Evolutionary conservation across 805 yeast species (phyloP).

Genomic region (Cyberlindnera petersonii): DNA sequence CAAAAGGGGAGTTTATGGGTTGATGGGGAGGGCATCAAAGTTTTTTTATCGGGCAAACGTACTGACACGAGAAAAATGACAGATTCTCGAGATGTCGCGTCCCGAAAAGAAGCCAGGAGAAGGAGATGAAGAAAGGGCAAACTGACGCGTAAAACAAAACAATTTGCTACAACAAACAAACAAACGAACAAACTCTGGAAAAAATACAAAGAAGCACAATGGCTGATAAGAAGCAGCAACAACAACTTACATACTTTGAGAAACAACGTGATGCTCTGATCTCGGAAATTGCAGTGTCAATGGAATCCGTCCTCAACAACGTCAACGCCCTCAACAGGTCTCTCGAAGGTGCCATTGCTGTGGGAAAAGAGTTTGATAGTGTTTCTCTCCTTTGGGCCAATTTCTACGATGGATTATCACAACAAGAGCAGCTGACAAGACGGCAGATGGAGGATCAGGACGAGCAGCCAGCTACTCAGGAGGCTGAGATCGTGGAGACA

Average conservation of each 20-base stretch:
- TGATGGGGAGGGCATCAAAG: no score
- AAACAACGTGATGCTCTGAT: slow-evolving; percentile 55
- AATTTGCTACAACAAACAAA: no score
- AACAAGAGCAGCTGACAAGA: slow-evolving; percentile 24
- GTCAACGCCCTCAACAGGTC: slow-evolving; percentile 64
- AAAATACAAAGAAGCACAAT: not conserved
- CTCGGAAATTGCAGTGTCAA: slow-evolving; percentile 52
- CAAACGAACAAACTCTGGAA: no score
- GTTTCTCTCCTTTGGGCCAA: slow-evolving; percentile 68
- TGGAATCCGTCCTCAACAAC: slow-evolving; percentile 64
- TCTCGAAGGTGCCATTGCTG: slow-evolving; percentile 61
- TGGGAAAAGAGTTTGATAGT: slow-evolving; percentile 71
- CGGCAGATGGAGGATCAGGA: slow-evolving; percentile 1
- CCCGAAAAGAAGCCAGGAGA: no score
- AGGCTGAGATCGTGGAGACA: not conserved
- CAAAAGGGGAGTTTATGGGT: not conserved
- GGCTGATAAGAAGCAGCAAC: slow-evolving; percentile 4
- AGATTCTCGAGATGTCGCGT: no score
- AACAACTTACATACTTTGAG: slow-evolving; percentile 42
- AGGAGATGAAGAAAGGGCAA: no score
- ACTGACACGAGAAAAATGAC: no score
- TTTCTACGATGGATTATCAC: slow-evolving; percentile 53
- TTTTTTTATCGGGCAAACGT: no score
- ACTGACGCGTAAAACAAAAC: no score
- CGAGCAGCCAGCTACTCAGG: slow-evolving; percentile 3